phyloP scores from a whole-genome alignment of 2,329 filamentous ascomycete species.

The Stagonosporopsis chrysanthemi region DNA sequence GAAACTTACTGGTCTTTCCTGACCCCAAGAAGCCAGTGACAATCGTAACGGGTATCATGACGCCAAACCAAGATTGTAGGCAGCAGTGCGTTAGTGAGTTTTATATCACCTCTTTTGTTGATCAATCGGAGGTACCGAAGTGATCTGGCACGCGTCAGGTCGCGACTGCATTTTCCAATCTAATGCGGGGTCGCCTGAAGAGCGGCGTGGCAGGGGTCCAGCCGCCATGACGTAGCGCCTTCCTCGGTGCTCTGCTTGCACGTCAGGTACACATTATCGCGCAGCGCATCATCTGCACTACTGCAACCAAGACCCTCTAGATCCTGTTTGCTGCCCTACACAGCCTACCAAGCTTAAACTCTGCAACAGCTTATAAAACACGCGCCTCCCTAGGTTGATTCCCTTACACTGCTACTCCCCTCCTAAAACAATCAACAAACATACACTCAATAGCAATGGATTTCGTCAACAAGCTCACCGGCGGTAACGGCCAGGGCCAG shows the following conservation, averaged over 20 bases:
- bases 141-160: slow-evolving; percentile 12
- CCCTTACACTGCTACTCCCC: slow-evolving; percentile 5
- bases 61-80: slow-evolving; percentile 2
- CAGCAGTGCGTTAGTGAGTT: neutral
- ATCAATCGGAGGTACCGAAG: slow-evolving; percentile 9
- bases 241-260: neutral
- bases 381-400: slow-evolving; percentile 3
- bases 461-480: slow-evolving; percentile 57
- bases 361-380: slow-evolving; percentile 15
- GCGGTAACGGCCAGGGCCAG: slow-evolving; percentile 45
- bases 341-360: slow-evolving; percentile 20
- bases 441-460: slow-evolving; percentile 50
- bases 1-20: slow-evolving; percentile 77
- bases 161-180: slow-evolving; percentile 18
- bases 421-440: slow-evolving; percentile 13
- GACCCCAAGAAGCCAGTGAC: slow-evolving; percentile 95
- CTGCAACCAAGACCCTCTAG: slow-evolving; percentile 15
- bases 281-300: slow-evolving; percentile 17
- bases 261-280: slow-evolving; percentile 17
- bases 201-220: slow-evolving; percentile 6
- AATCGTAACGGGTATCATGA: slow-evolving; percentile 83
- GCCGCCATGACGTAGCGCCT: slow-evolving; percentile 14
- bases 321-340: slow-evolving; percentile 18
- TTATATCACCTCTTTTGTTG: slow-evolving; percentile 11
- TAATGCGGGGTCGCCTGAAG: slow-evolving; percentile 14